A percentile compares a stretch with the other conserved stretches of the same genome.
Conservation (phyloP, 1,284 basidiomycete species). For the Leccinum angustisporum region DNA sequence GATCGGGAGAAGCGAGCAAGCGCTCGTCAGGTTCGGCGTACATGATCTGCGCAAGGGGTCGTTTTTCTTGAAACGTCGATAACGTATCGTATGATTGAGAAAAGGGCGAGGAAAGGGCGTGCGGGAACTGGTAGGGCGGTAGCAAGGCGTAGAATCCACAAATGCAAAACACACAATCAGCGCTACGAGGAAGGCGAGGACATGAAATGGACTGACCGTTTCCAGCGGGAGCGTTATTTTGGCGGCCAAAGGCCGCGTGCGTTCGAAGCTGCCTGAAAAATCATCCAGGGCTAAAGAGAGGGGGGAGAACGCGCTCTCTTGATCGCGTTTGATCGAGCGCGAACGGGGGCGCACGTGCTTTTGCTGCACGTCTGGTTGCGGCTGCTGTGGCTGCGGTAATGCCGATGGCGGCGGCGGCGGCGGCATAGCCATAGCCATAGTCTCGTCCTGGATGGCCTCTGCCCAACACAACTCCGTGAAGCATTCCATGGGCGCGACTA, state of each 20-base stretch:
- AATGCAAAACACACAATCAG: neutral
- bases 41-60: slow-evolving; percentile 11
- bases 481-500: slow-evolving; percentile 28
- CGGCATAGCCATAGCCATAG: neutral
- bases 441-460: slow-evolving; percentile 27
- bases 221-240: slow-evolving; percentile 21
- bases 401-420: neutral
- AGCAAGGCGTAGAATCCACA: neutral
- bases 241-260: slow-evolving; percentile 17
- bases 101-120: slow-evolving; percentile 4
- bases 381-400: neutral
- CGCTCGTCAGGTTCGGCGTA: slow-evolving; percentile 22
- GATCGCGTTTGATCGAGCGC: slow-evolving; percentile 21
- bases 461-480: slow-evolving; percentile 34
- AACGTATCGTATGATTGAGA: slow-evolving; percentile 12
- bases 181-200: neutral
- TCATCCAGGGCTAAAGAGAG: slow-evolving; percentile 4
- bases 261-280: slow-evolving; percentile 14
- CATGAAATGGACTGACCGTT: slow-evolving; percentile 13
- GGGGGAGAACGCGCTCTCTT: neutral
- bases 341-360: slow-evolving; percentile 12
- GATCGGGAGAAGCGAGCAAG: neutral
- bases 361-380: neutral
- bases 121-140: slow-evolving; percentile 10
- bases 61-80: slow-evolving; percentile 11